Conservation (phyloP, 192 early-diverging fungal genomes). For the Entomortierella chlamydospora region DNA sequence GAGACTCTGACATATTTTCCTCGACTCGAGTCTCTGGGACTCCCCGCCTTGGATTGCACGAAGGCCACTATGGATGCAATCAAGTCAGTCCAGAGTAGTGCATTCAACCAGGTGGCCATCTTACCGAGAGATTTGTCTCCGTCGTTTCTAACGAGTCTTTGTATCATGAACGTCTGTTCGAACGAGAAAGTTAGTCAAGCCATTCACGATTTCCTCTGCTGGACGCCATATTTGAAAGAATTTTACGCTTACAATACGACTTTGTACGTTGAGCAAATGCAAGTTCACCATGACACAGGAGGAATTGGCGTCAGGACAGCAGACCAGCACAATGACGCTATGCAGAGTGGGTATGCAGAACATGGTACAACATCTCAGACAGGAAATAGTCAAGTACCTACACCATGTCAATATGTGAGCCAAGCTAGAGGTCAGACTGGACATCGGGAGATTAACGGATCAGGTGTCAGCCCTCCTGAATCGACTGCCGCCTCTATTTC, state of each 20-base stretch:
- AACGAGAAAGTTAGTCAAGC: constrained; percentile 43
- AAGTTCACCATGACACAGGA: neutral
- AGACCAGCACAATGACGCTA: neutral
- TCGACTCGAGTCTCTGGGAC: constrained; percentile 13
- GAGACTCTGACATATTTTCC: constrained; percentile 29
- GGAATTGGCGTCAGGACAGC: neutral
- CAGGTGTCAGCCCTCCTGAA: too few species aligned
- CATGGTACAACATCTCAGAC: too few species aligned
- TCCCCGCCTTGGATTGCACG: constrained; percentile 43
- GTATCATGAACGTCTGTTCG: constrained; percentile 48
- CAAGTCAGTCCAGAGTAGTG: constrained; percentile 14
- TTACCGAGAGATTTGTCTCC: neutral
- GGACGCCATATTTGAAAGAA: constrained; percentile 46
- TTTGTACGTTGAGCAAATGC: constrained; percentile 47
- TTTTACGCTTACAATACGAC: constrained; percentile 49
- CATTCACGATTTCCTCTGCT: constrained; percentile 46
- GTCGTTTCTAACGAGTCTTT: constrained; percentile 26
- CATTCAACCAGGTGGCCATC: neutral
- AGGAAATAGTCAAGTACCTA: too few species aligned
- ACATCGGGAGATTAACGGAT: too few species aligned
- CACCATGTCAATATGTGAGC: too few species aligned
- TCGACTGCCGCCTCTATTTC: too few species aligned
- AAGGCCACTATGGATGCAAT: constrained; percentile 36
- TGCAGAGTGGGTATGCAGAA: too few species aligned
- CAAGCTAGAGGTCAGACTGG: too few species aligned